Base-by-base conservation (phyloP, 1,139 yeast species). In the Geotrichum aggregatum region DNA sequence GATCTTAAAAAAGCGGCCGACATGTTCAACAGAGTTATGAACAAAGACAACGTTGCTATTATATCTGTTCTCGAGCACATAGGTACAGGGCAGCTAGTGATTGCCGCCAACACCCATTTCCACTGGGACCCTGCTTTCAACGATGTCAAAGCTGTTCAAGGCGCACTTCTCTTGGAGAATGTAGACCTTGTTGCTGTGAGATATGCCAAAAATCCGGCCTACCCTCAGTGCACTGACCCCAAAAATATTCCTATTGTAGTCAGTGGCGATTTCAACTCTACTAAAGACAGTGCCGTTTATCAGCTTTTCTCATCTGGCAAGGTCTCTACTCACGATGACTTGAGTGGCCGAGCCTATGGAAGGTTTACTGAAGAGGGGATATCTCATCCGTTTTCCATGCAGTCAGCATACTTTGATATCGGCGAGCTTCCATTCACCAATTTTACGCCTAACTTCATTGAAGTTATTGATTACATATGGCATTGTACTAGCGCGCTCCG, bases 41-140 rank as follows among this genome's bases (percentile, higher is more conserved):
- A 88, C 68, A 89, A 91, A 69, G 98, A 94, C 70, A 89, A 94
- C 64, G 82, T 92, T 62, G 98, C 97, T 8, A 75, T 87, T 55
- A 79, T 88, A 50, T 74, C 86, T n/a, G 80, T 83, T 55, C 78
- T 94, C 60, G 91, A 87, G 64, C 94, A 87, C 65, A 70, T 61
- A 19, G 56, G 44, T 35, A 78, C 91, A 10, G 91, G 91, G 10
- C 87, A 84, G 66, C 77, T 79, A 58, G 71, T 92, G 48, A 76
- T 87, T 59, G 76, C 88, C 44, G 89, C 86, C 2, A 92, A 91
- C 63, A 54, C 98, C 0, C 99, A 94, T 76, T 80, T 92, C 68
- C 97, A 91, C 69, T 94, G 98, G 98, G 98, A 92, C 72, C 98
- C 98, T 8, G 89, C 88, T 47, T 87, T 83, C 67, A 87, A 88